A percentile compares a stretch with the other conserved stretches of the same genome.
Evolutionary conservation across 108 stramenopile genomes (phyloP).

Genomic region (Skeletonema potamos): DNA sequence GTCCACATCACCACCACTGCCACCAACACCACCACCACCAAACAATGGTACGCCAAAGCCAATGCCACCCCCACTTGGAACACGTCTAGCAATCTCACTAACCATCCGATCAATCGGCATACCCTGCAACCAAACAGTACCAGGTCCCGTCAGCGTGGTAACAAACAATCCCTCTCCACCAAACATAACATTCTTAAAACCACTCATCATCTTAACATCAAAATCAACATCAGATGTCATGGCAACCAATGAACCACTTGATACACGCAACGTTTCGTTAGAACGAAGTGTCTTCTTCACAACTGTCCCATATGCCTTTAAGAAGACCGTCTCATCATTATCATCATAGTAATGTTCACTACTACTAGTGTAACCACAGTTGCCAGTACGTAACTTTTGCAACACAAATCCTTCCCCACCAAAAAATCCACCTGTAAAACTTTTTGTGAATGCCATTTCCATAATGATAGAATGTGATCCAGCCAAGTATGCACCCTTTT

Average conservation of each 20-base stretch:
- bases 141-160: slow-evolving; percentile 90
- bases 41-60: slow-evolving; percentile 74
- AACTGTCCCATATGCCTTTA: slow-evolving; percentile 88
- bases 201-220: slow-evolving; percentile 82
- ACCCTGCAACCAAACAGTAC: slow-evolving; percentile 87
- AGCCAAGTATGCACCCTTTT: slow-evolving; percentile 88
- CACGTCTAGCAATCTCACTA: slow-evolving; percentile 82
- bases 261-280: slow-evolving; percentile 81
- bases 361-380: not conserved
- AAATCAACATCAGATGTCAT: slow-evolving; percentile 79
- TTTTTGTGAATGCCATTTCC: slow-evolving; percentile 86
- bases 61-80: slow-evolving; percentile 80
- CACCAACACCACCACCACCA: slow-evolving; percentile 62
- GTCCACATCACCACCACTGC: slow-evolving; percentile 47
- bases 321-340: slow-evolving; percentile 71
- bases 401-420: slow-evolving; percentile 93
- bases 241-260: slow-evolving; percentile 83
- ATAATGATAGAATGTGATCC: slow-evolving; percentile 79
- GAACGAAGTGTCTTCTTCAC: slow-evolving; percentile 71
- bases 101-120: slow-evolving; percentile 83
- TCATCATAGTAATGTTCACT: not conserved
- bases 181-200: slow-evolving; percentile 90
- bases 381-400: slow-evolving; percentile 67
- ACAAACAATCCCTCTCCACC: slow-evolving; percentile 93
- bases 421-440: slow-evolving; percentile 84